These are phyloP conservation scores for Nissolia schottii DNA, from an alignment of 306 rosid genomes.

Conservation along the genomic window DNA sequence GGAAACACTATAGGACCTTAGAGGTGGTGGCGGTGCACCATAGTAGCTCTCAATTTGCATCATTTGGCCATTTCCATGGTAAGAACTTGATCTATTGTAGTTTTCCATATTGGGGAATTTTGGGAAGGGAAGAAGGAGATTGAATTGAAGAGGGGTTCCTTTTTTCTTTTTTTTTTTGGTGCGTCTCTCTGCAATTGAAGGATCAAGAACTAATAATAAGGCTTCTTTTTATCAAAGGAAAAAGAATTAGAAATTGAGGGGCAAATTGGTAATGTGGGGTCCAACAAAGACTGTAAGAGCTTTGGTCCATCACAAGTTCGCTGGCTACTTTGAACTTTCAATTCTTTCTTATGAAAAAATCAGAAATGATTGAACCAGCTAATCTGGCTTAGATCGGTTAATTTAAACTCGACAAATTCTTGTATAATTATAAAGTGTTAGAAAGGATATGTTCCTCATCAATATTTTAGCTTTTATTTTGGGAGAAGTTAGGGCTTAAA, in stretches of 20 bases:
- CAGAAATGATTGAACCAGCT: too few relatives aligned
- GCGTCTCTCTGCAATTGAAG: too few relatives aligned
- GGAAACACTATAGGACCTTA: slow-evolving; percentile 45
- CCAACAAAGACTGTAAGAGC: slow-evolving; percentile 1
- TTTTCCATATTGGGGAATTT: slow-evolving; percentile 53
- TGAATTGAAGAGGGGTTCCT: not conserved
- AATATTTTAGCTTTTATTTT: too few relatives aligned
- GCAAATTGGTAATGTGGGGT: slow-evolving; percentile 11
- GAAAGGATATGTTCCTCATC: too few relatives aligned
- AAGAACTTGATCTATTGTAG: slow-evolving; percentile 38
- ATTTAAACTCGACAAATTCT: too few relatives aligned
- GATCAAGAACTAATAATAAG: not conserved
- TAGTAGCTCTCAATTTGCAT: slow-evolving; percentile 53
- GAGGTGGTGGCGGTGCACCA: slow-evolving; percentile 25
- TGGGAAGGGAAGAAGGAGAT: not conserved
- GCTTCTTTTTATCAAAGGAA: not conserved
- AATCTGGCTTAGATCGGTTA: too few relatives aligned
- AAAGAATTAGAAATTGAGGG: not conserved
- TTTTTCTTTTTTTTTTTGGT: not conserved
- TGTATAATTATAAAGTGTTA: too few relatives aligned
- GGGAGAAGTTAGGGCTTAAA: too few relatives aligned
- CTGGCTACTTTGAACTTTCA: not conserved
- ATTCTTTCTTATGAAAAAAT: not conserved
- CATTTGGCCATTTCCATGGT: slow-evolving; percentile 27
- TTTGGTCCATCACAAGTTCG: not conserved